Evolutionary conservation across 257 asterid genomes (phyloP), one percentile per base, ranked within the genome.

Genomic region (Craterostigma plantagineum): DNA sequence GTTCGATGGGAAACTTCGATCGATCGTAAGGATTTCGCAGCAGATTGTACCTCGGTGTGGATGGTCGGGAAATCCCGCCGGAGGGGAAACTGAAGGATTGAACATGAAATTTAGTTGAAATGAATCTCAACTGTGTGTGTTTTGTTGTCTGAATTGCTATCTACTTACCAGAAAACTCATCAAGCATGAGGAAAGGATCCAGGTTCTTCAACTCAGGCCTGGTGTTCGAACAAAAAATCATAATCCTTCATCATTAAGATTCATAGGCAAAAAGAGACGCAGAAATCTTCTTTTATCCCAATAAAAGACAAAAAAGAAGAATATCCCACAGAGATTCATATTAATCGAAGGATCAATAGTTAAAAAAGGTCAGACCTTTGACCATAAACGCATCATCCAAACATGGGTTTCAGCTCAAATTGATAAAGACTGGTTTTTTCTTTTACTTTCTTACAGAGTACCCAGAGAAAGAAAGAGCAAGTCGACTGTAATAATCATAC

Each of bases 41-140:
- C n/a, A n/a, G n/a, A n/a, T n/a, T n/a, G n/a, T 63, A 81, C 97
- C 97, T 67, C 93, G 67, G 71, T 87, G 97, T 13, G 97, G 97
- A 66, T 87, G 97, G 35, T 87, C 95, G 10, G 97, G 95, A 53
- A 87, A 87, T 62, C 95, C 97, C 45, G 90, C 97, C 42, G 97
- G 94, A 10, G 93, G 80, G 18, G 92, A 43, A 59, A 87, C 97
- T 87, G 82, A 11, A 52, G 45, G 5, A 44, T 45, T 41, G 36
- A 27, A 63, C 10, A 6, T 34, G 34, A 42, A 7, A 18, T 36
- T 2, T 23, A 23, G 2, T 23, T 23, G 30, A 23, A 23, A 23
- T 23, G 30, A 23, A 23, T 23, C 30, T 23, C 30, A 6, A 2
- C 4, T 23, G 30, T 23, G 30, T 23, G 2, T 23, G n/a, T 16